Base-by-base conservation (phyloP, 176 grass and related monocot species). In the Dactylis glomerata region DNA sequence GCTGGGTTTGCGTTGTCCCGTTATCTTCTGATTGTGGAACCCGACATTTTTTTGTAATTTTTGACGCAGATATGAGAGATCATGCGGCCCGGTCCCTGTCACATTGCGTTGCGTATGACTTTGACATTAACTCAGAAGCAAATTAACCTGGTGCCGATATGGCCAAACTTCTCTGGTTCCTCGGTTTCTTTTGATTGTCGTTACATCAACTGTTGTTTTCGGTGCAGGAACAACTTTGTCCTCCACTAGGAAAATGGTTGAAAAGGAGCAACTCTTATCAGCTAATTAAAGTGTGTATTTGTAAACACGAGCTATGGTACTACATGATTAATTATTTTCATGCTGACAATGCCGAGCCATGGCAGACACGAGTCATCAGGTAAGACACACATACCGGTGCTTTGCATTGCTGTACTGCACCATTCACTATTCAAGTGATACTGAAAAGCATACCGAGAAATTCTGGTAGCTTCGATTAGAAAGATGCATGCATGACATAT, bases 391-490 rank as follows among this genome's bases (percentile, higher is more conserved):
- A 42, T 3, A 23, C 42, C 15, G 20, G 79, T 81, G 79, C 63
- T 81, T 51, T 7, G 62, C 62, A 10, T 26, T 36, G 84, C 76
- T 86, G 84, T 72, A 58, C 46, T 37, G 52, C 76, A 73, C 24
- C 76, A 46, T 8, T 0, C 23, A 16, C 13, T 10, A 42, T 42
- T 42, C 41, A 5, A 10, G 44, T 50, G 49, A 30, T 54, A 32
- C 10, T 27, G 10, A 36, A 58, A 45, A 63, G 41, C 80, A 72
- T 71, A 83, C 73, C 80, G 51, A 88, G 51, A 78, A 88, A 83
- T 62, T 83, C 17, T n/a, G 73, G 62, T 77, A 76, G 52, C 20
- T 67, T 87, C 54, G 10, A 32, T 57, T 52, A 64, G 7, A 65
- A 54, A 65, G 3, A 32, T 17, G 62, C 15, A 22, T 15, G n/a